Evolutionary conservation across 306 rosid species (phyloP).

Genomic region (Canavalia ensiformis): DNA sequence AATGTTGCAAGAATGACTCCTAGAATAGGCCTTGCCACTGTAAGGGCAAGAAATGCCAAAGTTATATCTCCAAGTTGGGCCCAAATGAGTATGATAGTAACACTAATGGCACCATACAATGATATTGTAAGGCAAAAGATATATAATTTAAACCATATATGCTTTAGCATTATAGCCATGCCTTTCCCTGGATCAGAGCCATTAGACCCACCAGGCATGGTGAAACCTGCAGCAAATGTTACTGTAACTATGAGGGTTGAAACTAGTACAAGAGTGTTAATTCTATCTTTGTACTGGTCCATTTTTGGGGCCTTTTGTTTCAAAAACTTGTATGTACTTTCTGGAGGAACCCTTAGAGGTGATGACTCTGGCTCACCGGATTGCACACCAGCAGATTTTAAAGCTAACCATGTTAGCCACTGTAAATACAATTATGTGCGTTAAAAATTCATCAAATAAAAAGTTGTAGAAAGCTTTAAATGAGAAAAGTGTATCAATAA

Average conservation of each 20-base stretch:
- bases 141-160: background rate
- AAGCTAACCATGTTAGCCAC: constrained; percentile 17
- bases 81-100: constrained; percentile 42
- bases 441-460: background rate
- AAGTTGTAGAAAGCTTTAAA: too few relatives aligned
- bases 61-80: constrained; percentile 34
- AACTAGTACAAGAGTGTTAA: constrained; percentile 25
- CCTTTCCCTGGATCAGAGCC: constrained; percentile 18
- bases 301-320: too few relatives aligned
- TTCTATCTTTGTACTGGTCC: constrained; percentile 20
- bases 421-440: background rate
- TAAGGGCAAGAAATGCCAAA: background rate
- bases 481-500: too few relatives aligned
- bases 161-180: background rate
- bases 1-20: constrained; percentile 42
- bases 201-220: constrained; percentile 39
- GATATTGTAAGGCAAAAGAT: constrained; percentile 45
- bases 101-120: constrained; percentile 38
- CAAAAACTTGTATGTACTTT: too few relatives aligned
- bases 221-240: constrained; percentile 48
- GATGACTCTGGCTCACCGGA: too few relatives aligned
- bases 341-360: too few relatives aligned
- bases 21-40: constrained; percentile 30
- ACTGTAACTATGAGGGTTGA: background rate
- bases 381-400: constrained; percentile 13